Conservation (phyloP, 192 early-diverging fungal genomes). For the Rhizophagus clarus region DNA sequence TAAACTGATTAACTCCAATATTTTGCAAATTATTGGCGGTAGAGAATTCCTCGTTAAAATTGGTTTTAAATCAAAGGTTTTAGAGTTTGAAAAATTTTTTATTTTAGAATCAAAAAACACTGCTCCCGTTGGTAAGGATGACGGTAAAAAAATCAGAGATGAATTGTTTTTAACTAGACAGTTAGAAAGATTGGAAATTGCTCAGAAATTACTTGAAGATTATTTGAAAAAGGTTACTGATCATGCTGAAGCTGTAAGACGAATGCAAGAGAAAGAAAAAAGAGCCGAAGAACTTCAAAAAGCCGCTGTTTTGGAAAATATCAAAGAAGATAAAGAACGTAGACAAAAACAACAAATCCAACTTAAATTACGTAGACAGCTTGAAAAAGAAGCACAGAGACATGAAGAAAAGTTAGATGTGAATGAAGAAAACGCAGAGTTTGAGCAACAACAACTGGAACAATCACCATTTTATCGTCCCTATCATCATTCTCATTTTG, state of each 20-base stretch:
- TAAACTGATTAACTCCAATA: not conserved
- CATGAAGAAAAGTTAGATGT: not conserved
- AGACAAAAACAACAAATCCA: not conserved
- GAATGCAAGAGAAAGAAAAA: not conserved
- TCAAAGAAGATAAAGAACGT: not conserved
- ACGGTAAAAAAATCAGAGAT: not conserved
- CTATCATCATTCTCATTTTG: not conserved
- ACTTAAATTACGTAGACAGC: not conserved
- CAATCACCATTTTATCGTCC: not conserved
- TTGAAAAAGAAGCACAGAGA: not conserved
- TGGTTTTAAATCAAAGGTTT: constrained; percentile 1
- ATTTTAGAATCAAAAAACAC: not conserved
- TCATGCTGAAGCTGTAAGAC: not conserved
- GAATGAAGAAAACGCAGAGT: not conserved
- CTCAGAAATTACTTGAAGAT: not conserved
- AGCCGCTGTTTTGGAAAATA: not conserved
- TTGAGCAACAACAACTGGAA: not conserved
- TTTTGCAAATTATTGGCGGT: not conserved
- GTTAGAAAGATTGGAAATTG: constrained; percentile 4
- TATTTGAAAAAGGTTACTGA: constrained; percentile 5
- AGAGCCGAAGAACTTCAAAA: not conserved
- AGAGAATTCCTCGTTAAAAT: not conserved
- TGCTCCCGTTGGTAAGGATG: not conserved
- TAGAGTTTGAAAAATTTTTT: not conserved
- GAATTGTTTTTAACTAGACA: not conserved